Conservation (phyloP, 176 grass and related monocot species). For the Aegilops tauschii region DNA sequence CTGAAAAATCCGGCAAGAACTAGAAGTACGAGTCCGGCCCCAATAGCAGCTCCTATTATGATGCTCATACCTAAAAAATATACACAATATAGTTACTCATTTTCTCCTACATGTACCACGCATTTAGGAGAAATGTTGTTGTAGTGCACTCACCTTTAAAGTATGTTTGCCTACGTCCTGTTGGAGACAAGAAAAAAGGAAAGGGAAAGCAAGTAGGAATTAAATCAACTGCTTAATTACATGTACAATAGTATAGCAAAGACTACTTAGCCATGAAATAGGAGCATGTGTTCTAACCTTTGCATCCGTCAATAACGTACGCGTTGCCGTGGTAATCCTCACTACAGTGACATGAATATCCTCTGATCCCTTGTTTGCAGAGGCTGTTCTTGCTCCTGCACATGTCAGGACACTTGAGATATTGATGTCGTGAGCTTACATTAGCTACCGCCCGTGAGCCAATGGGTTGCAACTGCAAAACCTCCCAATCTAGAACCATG, state of each 20-base stretch:
- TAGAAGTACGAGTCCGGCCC: not conserved
- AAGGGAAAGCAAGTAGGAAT: not conserved
- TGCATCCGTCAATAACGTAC: not conserved
- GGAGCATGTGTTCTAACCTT: not conserved
- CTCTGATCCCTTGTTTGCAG: not conserved
- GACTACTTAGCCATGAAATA: not conserved
- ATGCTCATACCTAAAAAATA: not conserved
- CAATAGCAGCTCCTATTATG: not conserved
- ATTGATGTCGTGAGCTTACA: not conserved
- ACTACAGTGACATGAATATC: not conserved
- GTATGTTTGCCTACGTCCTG: not conserved
- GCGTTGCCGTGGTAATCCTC: not conserved
- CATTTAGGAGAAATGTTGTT: not conserved
- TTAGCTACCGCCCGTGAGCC: not conserved
- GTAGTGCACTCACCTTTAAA: not conserved
- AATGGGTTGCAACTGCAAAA: too few species aligned
- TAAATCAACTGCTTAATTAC: not conserved
- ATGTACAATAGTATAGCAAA: not conserved
- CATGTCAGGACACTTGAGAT: not conserved
- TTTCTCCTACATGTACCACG: too few species aligned
- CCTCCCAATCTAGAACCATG: too few species aligned
- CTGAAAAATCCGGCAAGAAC: not conserved
- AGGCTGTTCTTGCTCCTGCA: not conserved
- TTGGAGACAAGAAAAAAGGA: too few species aligned
- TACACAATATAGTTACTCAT: not conserved